Base-by-base conservation (phyloP, 2,329 filamentous ascomycete genomes). In the Rhynchosporium agropyri region DNA sequence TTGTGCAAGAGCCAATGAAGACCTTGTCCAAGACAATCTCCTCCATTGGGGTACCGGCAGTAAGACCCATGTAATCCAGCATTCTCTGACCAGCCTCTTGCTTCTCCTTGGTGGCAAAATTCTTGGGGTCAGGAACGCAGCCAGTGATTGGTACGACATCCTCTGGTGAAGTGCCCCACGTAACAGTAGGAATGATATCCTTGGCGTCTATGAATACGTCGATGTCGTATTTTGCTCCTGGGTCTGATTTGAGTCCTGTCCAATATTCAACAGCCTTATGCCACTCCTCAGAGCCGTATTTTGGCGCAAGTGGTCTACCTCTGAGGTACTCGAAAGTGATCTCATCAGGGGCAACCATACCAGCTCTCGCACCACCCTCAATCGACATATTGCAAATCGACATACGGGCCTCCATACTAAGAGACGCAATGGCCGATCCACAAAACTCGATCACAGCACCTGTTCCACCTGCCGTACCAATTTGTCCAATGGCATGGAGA, bases 311-410 rank as follows among this genome's bases (percentile, higher is more conserved):
- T 45, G 95, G 95, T 67, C 89, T 87, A 71, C 89, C 91, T 81
- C 95, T 95, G 73, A 99, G 89, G 76, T 98, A 99, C 69, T 96
- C 91, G 71, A 97, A 97, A 33, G 95, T 98, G 63, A 82, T 90
- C 74, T 97, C 89, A 74, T 99, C 95, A 4, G 95, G 95, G 9
- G 95, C 95, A 64, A 99, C 89, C 92, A 99, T 96, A 69, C 95
- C 95, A 65, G 94, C 94, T 79, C 95, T 86, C 54, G 95, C 95
- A 78, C 95, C 95, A 70, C 84, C 95, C 81, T 99, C 95, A 71
- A 98, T 97, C 13, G 93, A 92, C 95, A 98, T 98, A 81, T 99
- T 99, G 82, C 95, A 98, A 76, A 99, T 96, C 67, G 93, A 97
- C 95, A 99, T 98, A 70, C 95, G 88, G 49, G 94, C 95, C 79